Conservation (phyloP, 2,329 filamentous ascomycete species). For the Alternaria gaisen region DNA sequence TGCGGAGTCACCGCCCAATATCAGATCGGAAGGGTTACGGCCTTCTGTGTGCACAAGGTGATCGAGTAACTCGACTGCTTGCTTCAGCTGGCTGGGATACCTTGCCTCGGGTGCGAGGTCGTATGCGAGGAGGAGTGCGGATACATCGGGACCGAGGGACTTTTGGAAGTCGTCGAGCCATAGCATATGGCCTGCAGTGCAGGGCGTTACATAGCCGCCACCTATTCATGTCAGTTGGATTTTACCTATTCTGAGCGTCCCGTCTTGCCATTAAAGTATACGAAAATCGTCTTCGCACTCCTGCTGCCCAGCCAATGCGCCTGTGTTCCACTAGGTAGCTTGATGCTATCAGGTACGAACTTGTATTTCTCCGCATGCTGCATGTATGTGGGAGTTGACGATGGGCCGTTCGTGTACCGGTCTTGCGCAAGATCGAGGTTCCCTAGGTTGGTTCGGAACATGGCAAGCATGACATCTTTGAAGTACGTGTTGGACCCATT, state of each 20-base stretch:
- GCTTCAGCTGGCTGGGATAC: constrained; percentile 60
- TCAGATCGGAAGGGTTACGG: constrained; percentile 53
- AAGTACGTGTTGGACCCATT: constrained; percentile 48
- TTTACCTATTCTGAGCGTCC: background rate
- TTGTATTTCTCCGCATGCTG: constrained; percentile 46
- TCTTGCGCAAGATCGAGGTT: constrained; percentile 43
- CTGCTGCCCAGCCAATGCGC: constrained; percentile 59
- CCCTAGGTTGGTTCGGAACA: constrained; percentile 43
- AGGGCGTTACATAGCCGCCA: constrained; percentile 65
- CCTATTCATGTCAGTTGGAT: constrained; percentile 48
- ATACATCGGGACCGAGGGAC: constrained; percentile 58
- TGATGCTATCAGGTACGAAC: constrained; percentile 51
- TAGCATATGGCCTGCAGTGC: constrained; percentile 57
- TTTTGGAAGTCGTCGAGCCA: constrained; percentile 58
- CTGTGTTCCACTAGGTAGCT: constrained; percentile 53
- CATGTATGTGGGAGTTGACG: constrained; percentile 47
- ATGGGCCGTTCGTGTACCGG: constrained; percentile 42
- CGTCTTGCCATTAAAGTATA: constrained; percentile 58
- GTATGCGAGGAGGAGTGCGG: constrained; percentile 66
- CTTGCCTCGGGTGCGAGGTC: constrained; percentile 60
- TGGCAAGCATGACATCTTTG: constrained; percentile 47
- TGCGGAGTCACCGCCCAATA: constrained; percentile 63
- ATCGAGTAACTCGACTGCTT: constrained; percentile 57
- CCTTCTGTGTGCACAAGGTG: constrained; percentile 52
- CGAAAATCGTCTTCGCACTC: constrained; percentile 51